A percentile compares a stretch with the other conserved stretches of the same genome.
Conservation (phyloP, 495 filamentous ascomycete genomes). For the Chaetomium tenue region DNA sequence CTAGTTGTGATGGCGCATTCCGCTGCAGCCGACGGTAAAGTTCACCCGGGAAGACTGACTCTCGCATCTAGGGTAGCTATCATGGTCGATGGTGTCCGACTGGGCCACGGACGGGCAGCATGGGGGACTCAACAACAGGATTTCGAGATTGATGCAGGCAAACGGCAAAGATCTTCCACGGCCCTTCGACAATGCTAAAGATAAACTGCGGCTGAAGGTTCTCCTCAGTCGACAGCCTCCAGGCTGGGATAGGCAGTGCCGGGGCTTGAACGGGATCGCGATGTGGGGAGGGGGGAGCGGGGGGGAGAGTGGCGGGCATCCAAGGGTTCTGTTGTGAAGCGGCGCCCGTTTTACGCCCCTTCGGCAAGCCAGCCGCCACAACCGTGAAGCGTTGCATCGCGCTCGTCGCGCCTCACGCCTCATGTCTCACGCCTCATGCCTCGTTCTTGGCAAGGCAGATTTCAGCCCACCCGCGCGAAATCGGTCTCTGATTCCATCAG, state of each 20-base stretch:
- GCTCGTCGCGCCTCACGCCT: neutral
- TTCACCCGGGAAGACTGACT: neutral
- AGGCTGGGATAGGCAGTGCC: neutral
- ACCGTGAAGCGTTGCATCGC: conserved; percentile 21
- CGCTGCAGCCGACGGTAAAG: neutral
- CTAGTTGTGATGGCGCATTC: neutral
- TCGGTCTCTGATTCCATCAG: neutral
- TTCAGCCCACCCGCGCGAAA: neutral
- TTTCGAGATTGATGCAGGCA: conserved; percentile 7
- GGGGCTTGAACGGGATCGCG: conserved; percentile 13
- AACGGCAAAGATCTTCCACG: conserved; percentile 17
- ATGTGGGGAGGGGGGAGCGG: conserved; percentile 5
- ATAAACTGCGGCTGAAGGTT: conserved; percentile 25
- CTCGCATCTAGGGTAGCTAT: neutral
- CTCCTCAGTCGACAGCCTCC: neutral
- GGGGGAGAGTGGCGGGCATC: conserved; percentile 13
- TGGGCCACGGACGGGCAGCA: conserved; percentile 15
- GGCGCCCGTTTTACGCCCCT: neutral
- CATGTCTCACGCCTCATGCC: conserved; percentile 1
- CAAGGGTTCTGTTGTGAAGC: neutral
- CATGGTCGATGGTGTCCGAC: neutral
- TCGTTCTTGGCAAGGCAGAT: conserved; percentile 29
- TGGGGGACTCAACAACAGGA: conserved; percentile 6
- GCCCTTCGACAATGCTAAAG: conserved; percentile 22
- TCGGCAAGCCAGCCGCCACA: conserved; percentile 21